These are phyloP conservation scores for Ceratocystis harringtonii DNA, from an alignment of 2,329 filamentous ascomycete species.

Conservation along the genomic window DNA sequence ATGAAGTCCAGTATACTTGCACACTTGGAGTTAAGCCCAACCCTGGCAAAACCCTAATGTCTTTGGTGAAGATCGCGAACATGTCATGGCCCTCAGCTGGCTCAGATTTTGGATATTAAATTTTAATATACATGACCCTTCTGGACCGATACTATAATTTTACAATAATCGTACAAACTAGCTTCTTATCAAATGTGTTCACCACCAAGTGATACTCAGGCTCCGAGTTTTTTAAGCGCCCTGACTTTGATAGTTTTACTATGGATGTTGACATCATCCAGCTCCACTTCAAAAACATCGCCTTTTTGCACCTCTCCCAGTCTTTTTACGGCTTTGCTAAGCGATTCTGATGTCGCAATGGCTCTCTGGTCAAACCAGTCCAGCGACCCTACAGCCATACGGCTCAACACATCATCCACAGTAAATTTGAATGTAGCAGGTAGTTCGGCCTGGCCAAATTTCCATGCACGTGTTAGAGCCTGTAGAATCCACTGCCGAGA, in stretches of 20 bases:
- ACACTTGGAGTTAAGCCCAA: not conserved
- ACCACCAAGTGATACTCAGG: not conserved
- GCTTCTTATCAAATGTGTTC: not conserved
- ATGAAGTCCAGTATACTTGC: not conserved
- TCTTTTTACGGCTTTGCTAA: conserved; percentile 27
- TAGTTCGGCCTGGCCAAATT: conserved; percentile 33
- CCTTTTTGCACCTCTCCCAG: conserved; percentile 32
- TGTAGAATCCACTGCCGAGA: conserved; percentile 41
- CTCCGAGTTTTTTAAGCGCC: conserved; percentile 24
- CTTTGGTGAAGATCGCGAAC: not conserved
- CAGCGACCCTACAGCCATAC: conserved; percentile 29
- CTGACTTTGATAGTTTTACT: conserved; percentile 32
- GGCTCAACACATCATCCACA: conserved; percentile 27
- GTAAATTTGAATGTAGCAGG: conserved; percentile 36
- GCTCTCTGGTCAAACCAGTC: conserved; percentile 32
- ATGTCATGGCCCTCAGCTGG: not conserved
- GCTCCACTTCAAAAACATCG: conserved; percentile 41
- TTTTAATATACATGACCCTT: not conserved
- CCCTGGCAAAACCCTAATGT: not conserved
- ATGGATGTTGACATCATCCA: conserved; percentile 39
- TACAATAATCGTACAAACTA: not conserved
- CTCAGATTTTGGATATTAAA: not conserved
- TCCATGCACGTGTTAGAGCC: conserved; percentile 45
- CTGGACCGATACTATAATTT: not conserved
- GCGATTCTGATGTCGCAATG: conserved; percentile 29